Base-by-base conservation (phyloP, 441 rosid genomes). In the Biscutella laevigata region DNA sequence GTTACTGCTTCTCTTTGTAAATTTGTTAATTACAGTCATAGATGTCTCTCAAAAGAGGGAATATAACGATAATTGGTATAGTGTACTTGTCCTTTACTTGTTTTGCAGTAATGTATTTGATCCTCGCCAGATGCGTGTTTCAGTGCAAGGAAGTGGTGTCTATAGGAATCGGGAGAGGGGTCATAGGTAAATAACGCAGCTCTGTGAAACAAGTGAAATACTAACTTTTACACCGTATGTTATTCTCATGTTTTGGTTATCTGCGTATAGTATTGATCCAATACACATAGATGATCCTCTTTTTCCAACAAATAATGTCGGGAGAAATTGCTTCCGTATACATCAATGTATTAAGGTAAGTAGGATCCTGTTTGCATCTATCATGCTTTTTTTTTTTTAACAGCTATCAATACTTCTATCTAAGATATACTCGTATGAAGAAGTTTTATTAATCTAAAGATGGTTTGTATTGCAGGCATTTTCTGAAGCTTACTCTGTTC, bases 321-420 rank as follows among this genome's bases (percentile, higher is more conserved):
- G 99, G 71, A 82, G 99, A 77, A 92, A 92, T 71, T 92, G 99
- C 75, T 92, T 92, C 49, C 84, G 99, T 10, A 84, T 92, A 79
- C 99, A 92, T 79, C 99, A 92, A 62, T 92, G 99, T 66, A 92
- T 88, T 59, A 92, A 92, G 94, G 99, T 82, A 45, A 64, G 78
- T 26, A 53, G 66, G 51, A 29, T 72, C 26, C 6, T 47, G 9
- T 46, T 17, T 53, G 37, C 54, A 43, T 28, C 17, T 46, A n/a
- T n/a, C n/a, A n/a, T n/a, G n/a, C n/a, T n/a, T n/a, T n/a, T n/a
- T n/a, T n/a, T n/a, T n/a, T n/a, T n/a, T n/a, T n/a, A n/a, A n/a
- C n/a, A n/a, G 4, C 2, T 2, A 60, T 38, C 26, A 19, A 14
- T 44, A 30, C 15, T 50, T 43, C 3, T 10, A 21, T 27, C 26